Evolutionary conservation across 345 rosid genomes (phyloP).

Genomic region (Moricandia arvensis): DNA sequence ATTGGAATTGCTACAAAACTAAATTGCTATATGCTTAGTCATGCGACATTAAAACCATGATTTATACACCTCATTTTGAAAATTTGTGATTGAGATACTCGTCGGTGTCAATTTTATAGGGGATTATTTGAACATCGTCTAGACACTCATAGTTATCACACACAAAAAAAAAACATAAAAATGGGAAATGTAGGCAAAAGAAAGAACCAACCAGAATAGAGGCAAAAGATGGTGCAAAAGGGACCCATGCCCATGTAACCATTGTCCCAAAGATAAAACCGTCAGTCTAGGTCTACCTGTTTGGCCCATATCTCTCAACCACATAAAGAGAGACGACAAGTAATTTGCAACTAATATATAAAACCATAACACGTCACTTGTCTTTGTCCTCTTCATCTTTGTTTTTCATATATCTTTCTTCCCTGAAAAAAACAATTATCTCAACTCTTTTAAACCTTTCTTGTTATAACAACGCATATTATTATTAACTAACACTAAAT

Average conservation of each 20-base stretch:
- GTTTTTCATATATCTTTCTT: not conserved
- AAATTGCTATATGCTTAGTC: no score
- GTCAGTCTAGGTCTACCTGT: constrained; percentile 30
- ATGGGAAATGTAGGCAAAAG: not conserved
- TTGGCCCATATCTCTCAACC: constrained; percentile 32
- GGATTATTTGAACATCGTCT: no score
- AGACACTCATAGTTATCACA: no score
- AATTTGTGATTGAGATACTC: no score
- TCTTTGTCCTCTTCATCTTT: constrained; percentile 21
- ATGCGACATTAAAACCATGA: no score
- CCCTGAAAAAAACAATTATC: not conserved
- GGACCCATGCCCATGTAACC: constrained; percentile 38
- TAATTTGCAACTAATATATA: constrained; percentile 30
- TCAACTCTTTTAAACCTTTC: constrained; percentile 1
- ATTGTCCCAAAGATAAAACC: constrained; percentile 33
- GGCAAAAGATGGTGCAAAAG: constrained; percentile 19
- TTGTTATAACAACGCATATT: not conserved
- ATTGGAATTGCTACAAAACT: no score
- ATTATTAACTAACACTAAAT: not conserved
- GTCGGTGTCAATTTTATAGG: no score
- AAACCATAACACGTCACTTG: constrained; percentile 28
- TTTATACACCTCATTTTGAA: no score
- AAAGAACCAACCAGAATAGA: not conserved
- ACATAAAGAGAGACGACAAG: constrained; percentile 22
- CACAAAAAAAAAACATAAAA: not conserved